Evolutionary conservation across 75 land plant species (phyloP).

Genomic region (Sequoia sempervirens): DNA sequence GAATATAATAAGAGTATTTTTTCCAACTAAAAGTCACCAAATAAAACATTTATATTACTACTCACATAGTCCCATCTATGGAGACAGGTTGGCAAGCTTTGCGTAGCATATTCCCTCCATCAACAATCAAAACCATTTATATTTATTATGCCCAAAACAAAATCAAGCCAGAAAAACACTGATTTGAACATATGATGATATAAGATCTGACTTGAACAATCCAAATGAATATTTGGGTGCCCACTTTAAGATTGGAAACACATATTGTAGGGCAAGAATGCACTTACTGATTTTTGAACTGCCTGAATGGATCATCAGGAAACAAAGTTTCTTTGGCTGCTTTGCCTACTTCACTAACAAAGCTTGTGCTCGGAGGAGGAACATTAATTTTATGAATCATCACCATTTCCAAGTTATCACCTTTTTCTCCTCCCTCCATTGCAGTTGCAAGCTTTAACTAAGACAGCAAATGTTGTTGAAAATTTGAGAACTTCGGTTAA

Average conservation of each 20-base stretch:
- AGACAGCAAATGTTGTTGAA: too few relatives aligned
- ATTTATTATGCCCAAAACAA: neutral
- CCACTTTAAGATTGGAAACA: slow-evolving; percentile 67
- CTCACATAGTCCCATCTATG: slow-evolving; percentile 83
- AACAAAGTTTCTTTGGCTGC: slow-evolving; percentile 24
- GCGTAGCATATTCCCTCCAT: slow-evolving; percentile 85
- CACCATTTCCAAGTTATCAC: slow-evolving; percentile 3
- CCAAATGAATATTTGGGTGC: slow-evolving; percentile 30
- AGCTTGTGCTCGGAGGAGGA: neutral
- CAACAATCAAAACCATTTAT: neutral
- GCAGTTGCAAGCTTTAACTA: neutral
- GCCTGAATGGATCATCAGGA: slow-evolving; percentile 27
- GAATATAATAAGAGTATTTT: too few relatives aligned
- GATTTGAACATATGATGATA: slow-evolving; percentile 14
- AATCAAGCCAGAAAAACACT: neutral
- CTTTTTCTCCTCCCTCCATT: neutral
- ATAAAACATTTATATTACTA: neutral
- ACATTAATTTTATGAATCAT: neutral
- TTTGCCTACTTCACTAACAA: neutral
- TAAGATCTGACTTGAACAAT: slow-evolving; percentile 30
- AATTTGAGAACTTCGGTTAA: too few relatives aligned
- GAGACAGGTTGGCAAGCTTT: slow-evolving; percentile 73
- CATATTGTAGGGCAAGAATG: slow-evolving; percentile 30
- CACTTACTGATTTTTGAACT: slow-evolving; percentile 25
- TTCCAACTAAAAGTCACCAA: too few relatives aligned